A percentile compares a stretch with the other conserved stretches of the same genome.
These are phyloP conservation scores for Discostella stelligeroides DNA, from an alignment of 108 stramenopile genomes.

Conservation along the genomic window DNA sequence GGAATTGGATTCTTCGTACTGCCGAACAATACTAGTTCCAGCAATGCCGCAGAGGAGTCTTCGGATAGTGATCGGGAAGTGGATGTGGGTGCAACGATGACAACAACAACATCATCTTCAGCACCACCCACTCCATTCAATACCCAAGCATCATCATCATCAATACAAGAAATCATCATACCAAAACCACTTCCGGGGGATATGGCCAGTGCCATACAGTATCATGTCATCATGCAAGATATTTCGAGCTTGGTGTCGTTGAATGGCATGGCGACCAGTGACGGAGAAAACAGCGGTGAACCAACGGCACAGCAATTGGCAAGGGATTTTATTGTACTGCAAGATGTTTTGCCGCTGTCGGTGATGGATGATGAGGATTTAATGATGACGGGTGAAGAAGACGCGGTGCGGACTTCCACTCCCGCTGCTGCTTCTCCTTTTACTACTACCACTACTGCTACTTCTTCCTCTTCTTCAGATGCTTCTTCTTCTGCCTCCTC, in stretches of 20 bases:
- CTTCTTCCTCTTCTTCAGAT: too few species aligned
- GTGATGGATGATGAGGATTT: constrained; percentile 30
- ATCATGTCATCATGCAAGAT: constrained; percentile 31
- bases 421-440: neutral
- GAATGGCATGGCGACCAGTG: constrained; percentile 6
- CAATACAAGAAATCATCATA: too few species aligned
- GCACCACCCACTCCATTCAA: neutral
- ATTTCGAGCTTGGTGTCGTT: constrained; percentile 34
- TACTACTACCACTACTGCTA: too few species aligned
- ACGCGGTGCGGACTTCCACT: neutral
- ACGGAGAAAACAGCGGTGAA: neutral
- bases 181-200: constrained; percentile 1
- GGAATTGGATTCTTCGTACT: constrained; percentile 36
- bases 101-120: neutral
- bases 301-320: constrained; percentile 39
- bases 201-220: constrained; percentile 34
- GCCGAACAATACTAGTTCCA: neutral
- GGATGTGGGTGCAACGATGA: constrained; percentile 5
- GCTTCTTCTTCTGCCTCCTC: too few species aligned
- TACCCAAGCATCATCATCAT: too few species aligned
- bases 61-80: neutral
- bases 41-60: neutral
- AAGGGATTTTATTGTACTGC: constrained; percentile 34
- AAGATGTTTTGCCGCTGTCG: constrained; percentile 19
- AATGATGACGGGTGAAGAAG: constrained; percentile 3